Conservation (phyloP, 2,329 filamentous ascomycete genomes). For the Sordariomycetes sp. region DNA sequence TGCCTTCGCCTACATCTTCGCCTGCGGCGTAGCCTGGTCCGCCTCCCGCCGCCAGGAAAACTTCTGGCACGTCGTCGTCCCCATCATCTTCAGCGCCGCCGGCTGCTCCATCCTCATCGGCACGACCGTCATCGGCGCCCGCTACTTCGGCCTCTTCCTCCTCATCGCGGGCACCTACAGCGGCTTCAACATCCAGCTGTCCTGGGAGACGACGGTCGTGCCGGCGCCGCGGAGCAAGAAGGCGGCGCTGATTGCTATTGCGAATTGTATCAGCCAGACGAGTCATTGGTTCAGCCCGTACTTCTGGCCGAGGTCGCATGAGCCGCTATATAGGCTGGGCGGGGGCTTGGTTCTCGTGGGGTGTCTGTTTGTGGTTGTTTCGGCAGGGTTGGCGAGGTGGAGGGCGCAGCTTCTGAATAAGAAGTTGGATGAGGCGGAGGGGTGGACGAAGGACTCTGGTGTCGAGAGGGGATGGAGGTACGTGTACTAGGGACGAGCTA, state of each 20-base stretch:
- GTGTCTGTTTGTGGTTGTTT: conserved; percentile 8
- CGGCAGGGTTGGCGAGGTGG: conserved; percentile 10
- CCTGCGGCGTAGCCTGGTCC: conserved; percentile 19
- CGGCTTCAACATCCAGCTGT: conserved; percentile 22
- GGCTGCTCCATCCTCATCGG: conserved; percentile 25
- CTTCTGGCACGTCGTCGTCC: conserved; percentile 23
- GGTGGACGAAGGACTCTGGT: conserved; percentile 10
- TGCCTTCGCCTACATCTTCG: conserved; percentile 22
- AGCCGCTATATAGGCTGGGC: conserved; percentile 13
- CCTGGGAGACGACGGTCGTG: conserved; percentile 24
- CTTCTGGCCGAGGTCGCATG: conserved; percentile 15
- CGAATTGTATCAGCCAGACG: conserved; percentile 21
- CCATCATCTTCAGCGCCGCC: conserved; percentile 19
- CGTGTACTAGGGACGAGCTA: not conserved
- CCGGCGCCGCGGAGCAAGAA: conserved; percentile 22
- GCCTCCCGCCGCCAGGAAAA: conserved; percentile 19
- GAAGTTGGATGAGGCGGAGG: conserved; percentile 13
- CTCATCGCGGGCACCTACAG: conserved; percentile 22
- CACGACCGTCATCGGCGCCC: conserved; percentile 22
- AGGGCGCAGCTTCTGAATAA: conserved; percentile 10
- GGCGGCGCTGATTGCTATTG: conserved; percentile 24
- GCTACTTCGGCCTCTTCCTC: conserved; percentile 26
- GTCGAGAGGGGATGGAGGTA: not conserved
- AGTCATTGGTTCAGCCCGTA: conserved; percentile 25
- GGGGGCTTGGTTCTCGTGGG: conserved; percentile 11